A percentile compares a stretch with the other conserved stretches of the same genome.
These are phyloP conservation scores for Talaromyces sp. DNA, from an alignment of 2,329 filamentous ascomycete genomes.

Conservation along the genomic window DNA sequence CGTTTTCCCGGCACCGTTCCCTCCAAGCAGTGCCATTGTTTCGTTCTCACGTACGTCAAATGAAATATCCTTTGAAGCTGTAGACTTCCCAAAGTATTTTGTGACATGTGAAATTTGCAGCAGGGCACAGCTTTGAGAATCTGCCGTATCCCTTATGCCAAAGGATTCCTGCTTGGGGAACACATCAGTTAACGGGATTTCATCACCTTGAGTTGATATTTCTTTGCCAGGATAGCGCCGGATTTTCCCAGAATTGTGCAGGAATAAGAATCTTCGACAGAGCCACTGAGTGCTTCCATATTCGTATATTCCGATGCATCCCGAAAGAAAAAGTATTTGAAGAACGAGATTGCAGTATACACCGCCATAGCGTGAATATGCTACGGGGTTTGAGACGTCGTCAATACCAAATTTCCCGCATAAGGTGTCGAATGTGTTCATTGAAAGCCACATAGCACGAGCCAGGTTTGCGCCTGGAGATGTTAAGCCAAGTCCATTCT, in stretches of 20 bases:
- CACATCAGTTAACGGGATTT: conserved; percentile 33
- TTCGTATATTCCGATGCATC: not conserved
- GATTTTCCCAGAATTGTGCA: not conserved
- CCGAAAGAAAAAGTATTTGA: conserved; percentile 40
- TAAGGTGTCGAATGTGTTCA: conserved; percentile 79
- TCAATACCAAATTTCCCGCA: conserved; percentile 54
- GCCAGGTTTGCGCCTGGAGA: conserved; percentile 73
- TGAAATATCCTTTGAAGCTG: conserved; percentile 81
- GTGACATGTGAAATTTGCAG: conserved; percentile 74
- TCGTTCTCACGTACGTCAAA: conserved; percentile 76
- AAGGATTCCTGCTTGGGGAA: not conserved
- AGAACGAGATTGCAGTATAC: conserved; percentile 77
- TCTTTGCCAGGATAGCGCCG: conserved; percentile 22
- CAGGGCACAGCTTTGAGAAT: conserved; percentile 52
- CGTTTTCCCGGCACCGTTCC: conserved; percentile 87
- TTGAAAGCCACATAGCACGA: conserved; percentile 66
- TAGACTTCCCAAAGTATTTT: conserved; percentile 70
- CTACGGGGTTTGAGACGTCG: conserved; percentile 63
- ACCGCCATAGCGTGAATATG: conserved; percentile 70
- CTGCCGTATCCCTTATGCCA: not conserved
- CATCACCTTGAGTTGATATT: conserved; percentile 37
- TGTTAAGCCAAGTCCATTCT: conserved; percentile 30
- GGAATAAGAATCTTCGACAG: not conserved
- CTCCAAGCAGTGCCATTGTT: conserved; percentile 82
- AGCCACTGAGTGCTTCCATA: not conserved